Evolutionary conservation across 768 basidiomycete genomes (phyloP).

Genomic region (Boletus speciosus): DNA sequence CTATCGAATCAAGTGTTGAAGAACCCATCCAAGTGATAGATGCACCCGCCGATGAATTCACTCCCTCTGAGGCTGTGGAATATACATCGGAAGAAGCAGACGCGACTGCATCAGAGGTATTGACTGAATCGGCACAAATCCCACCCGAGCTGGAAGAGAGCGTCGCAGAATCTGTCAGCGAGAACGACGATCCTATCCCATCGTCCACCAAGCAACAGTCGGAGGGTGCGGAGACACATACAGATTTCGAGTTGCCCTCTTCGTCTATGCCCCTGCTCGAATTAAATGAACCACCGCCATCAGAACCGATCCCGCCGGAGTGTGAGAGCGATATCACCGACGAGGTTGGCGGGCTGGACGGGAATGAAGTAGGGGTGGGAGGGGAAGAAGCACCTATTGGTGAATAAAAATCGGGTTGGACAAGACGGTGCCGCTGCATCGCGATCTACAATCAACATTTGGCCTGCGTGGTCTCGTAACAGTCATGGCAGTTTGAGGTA

Average conservation of each 20-base stretch:
- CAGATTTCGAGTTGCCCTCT: constrained; percentile 5
- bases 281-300: constrained; percentile 30
- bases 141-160: constrained; percentile 2
- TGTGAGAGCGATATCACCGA: constrained; percentile 36
- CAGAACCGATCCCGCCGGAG: constrained; percentile 32
- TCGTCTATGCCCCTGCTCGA: constrained; percentile 17
- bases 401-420: constrained; percentile 1
- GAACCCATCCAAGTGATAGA: neutral
- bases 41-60: neutral
- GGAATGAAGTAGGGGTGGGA: constrained; percentile 16
- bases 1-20: constrained; percentile 11
- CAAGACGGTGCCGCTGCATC: constrained; percentile 23
- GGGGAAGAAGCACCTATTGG: constrained; percentile 13
- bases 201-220: constrained; percentile 1
- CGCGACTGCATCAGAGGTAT: neutral
- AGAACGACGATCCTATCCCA: constrained; percentile 4
- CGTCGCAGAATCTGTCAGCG: neutral
- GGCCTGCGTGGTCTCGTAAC: neutral
- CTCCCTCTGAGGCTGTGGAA: constrained; percentile 4
- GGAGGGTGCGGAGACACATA: neutral
- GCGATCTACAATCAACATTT: constrained; percentile 1
- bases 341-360: constrained; percentile 20
- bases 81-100: constrained; percentile 4
- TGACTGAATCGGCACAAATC: constrained; percentile 3
- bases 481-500: constrained; percentile 10